These are phyloP conservation scores for Grosmannia huntii DNA, from an alignment of 2,329 filamentous ascomycete genomes.

Conservation along the genomic window DNA sequence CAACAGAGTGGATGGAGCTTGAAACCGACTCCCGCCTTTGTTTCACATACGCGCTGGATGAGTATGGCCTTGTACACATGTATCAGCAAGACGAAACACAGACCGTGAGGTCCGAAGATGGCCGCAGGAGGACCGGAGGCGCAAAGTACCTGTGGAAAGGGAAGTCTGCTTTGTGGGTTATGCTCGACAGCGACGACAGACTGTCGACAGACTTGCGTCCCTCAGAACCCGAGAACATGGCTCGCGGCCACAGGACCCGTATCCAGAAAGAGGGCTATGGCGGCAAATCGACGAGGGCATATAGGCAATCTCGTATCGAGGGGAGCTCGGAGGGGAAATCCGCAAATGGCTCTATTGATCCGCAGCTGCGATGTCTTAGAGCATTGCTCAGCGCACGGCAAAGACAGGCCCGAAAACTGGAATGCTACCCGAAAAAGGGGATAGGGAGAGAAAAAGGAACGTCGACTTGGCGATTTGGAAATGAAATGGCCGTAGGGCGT, in stretches of 20 bases:
- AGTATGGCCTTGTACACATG: background rate
- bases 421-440: background rate
- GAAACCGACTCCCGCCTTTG: conserved; percentile 68
- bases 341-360: background rate
- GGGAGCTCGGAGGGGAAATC: background rate
- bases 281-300: conserved; percentile 1
- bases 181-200: conserved; percentile 36
- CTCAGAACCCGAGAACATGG: conserved; percentile 46
- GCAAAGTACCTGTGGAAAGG: conserved; percentile 42
- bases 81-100: background rate
- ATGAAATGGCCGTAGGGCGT: background rate
- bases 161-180: conserved; percentile 36
- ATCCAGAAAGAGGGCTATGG: conserved; percentile 1
- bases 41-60: conserved; percentile 13
- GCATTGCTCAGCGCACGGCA: background rate
- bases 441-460: background rate
- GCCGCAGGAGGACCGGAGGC: background rate
- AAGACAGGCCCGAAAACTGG: background rate
- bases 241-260: conserved; percentile 4
- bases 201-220: conserved; percentile 56
- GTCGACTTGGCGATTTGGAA: background rate
- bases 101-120: background rate
- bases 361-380: background rate
- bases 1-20: conserved; percentile 79
- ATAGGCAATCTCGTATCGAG: background rate